Percentiles rank a stretch among this genome's conserved stretches.
phyloP scores from a whole-genome alignment of 305 asterid genomes.

The Rubia occidens region DNA sequence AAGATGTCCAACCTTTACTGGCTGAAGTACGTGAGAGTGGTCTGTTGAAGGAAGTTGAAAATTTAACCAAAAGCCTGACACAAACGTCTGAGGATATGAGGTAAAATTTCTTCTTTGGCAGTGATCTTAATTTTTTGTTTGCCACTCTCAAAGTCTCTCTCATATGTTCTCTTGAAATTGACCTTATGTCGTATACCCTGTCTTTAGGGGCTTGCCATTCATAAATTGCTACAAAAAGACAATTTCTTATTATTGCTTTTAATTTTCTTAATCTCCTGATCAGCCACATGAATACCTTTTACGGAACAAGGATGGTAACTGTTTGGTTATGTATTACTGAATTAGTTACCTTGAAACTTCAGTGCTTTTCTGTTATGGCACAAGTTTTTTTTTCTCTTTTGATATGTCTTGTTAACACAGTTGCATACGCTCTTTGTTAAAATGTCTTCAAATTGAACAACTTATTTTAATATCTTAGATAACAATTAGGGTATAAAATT shows the following conservation, averaged over 20 bases:
- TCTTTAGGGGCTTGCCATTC: not conserved
- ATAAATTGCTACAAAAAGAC: not conserved
- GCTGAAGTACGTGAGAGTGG: conserved; percentile 81
- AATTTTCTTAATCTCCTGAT: not conserved
- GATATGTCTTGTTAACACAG: not conserved
- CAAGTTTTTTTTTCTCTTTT: not conserved
- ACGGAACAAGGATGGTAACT: not conserved
- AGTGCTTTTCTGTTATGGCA: not conserved
- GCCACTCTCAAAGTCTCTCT: not conserved
- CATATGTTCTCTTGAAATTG: not conserved
- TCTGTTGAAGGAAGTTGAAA: conserved; percentile 77
- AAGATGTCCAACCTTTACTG: conserved; percentile 74
- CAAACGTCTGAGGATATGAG: conserved; percentile 82
- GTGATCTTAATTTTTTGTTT: not conserved
- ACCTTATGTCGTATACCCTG: not conserved
- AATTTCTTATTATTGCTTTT: not conserved
- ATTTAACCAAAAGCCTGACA: conserved; percentile 77
- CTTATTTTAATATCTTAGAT: not conserved
- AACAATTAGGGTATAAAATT: not conserved
- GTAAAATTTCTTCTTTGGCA: conserved; percentile 23
- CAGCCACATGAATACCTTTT: not conserved
- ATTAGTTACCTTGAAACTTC: not conserved
- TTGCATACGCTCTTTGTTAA: not conserved
- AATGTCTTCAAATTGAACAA: not conserved
- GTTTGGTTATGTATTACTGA: not conserved